A percentile compares a stretch with the other conserved stretches of the same genome.
phyloP scores from a whole-genome alignment of 2,329 filamentous ascomycete genomes.

The Magnaporthales sp. region DNA sequence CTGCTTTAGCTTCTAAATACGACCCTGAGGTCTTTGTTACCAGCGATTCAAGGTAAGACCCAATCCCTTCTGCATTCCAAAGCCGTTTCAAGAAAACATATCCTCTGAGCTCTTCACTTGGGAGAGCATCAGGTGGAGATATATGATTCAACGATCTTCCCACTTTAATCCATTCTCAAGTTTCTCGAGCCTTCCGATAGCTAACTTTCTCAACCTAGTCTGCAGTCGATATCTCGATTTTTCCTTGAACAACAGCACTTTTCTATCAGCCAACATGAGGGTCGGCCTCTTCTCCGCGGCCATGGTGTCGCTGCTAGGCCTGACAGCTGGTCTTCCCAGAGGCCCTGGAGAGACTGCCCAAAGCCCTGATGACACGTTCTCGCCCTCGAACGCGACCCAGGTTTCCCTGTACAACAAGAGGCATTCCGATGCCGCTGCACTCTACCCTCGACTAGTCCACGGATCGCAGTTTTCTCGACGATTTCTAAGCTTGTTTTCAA shows the following conservation, averaged over 20 bases:
- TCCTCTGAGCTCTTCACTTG: neutral
- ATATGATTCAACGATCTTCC: neutral
- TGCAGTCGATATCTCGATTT: neutral
- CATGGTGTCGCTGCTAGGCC: neutral
- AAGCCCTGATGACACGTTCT: neutral
- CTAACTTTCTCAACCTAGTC: neutral
- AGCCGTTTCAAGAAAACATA: no score
- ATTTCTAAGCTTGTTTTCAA: neutral
- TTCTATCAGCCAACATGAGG: neutral
- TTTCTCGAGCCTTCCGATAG: neutral
- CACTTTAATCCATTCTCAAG: neutral
- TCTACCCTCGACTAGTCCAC: neutral
- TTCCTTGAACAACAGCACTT: neutral
- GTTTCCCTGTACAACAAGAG: neutral
- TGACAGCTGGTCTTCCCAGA: neutral
- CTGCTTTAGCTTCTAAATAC: neutral
- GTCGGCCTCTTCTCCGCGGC: neutral
- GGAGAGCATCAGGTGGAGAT: neutral
- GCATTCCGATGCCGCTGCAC: neutral
- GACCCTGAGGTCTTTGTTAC: neutral
- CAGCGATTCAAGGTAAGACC: neutral
- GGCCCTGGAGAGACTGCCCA: neutral
- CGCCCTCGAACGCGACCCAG: neutral
- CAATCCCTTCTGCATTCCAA: neutral
- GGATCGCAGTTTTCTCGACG: neutral